Base-by-base conservation (phyloP, 306 rosid species). In the Malus asiatica region DNA sequence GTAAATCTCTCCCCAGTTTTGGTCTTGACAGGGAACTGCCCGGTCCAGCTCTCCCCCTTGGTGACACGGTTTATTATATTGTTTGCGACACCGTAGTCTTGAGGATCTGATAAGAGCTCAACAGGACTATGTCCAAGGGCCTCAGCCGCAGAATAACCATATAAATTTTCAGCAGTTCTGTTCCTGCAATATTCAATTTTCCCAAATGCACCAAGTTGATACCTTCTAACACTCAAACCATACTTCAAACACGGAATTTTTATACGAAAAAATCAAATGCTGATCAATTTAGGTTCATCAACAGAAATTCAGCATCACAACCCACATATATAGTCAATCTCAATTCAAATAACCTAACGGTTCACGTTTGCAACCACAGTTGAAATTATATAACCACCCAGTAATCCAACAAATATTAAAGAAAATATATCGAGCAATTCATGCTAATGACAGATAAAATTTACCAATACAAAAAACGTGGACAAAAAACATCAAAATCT, bases 11-110 rank as follows among this genome's bases (percentile, higher is more conserved):
- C 96, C 75, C 99, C 97, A 78, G 14, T 75, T 79, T 88, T 96
- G 75, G 86, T 88, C 90, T 86, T 96, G 27, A 86, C 88, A 4
- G 96, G 96, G 74, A 96, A 92, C 78, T 86, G 96, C 75, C 99
- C 99, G 1, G 88, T 87, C 99, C 99, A 96, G 76, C 80, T 89
- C 85, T 96, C 96, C 63, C 99, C 99, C 79, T 65, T 70, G 68
- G 52, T 70, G n/a, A 92, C 97, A 40, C 87, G 89, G 33, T 78
- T 76, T 65, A 90, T 33, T 45, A 92, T 86, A 75, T 86, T 83
- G 63, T 75, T 74, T 48, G 91, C 98, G 27, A 82, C 58, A 11
- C 40, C 78, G 65, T 73, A 84, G 81, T 89, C 92, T 12, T 71
- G 48, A 29, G 98, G 86, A 68, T 96, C 99, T 35, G 81, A 83